Percentiles rank a stretch among this genome's conserved stretches.
Evolutionary conservation across 129 eudicot genomes (phyloP).

Genomic region (Erigeron canadensis): DNA sequence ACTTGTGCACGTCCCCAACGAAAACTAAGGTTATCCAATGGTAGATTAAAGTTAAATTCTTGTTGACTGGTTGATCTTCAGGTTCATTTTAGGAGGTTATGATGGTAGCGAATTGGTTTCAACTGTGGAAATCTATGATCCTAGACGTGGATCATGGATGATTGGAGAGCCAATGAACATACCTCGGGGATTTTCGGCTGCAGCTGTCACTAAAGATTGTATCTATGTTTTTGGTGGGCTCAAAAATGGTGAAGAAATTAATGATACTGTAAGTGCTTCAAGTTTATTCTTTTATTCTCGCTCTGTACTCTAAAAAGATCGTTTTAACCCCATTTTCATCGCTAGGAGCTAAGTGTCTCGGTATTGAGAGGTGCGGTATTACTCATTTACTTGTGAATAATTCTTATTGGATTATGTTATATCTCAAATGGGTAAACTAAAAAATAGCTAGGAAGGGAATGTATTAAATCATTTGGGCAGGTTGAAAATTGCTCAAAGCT

Average conservation of each 20-base stretch:
- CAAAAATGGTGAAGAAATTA: constrained; percentile 32
- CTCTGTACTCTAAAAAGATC: not conserved
- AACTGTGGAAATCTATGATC: constrained; percentile 67
- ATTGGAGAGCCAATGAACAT: constrained; percentile 63
- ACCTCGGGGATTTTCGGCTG: constrained; percentile 57
- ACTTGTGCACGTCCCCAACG: not conserved
- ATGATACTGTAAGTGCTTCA: constrained; percentile 46
- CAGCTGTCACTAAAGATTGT: constrained; percentile 50
- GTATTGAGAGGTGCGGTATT: not conserved
- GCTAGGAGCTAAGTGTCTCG: not conserved
- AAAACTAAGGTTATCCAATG: no score
- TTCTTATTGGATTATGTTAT: not conserved
- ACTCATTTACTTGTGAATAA: not conserved
- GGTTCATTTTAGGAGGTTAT: constrained; percentile 76
- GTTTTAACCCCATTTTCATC: not conserved
- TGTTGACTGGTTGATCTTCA: constrained; percentile 36
- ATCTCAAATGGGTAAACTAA: not conserved
- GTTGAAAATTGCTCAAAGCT: not conserved
- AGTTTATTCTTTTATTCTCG: not conserved
- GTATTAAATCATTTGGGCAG: not conserved
- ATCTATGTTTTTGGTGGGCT: constrained; percentile 71
- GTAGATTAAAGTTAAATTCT: not conserved
- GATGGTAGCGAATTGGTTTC: constrained; percentile 59
- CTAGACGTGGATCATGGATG: constrained; percentile 69
- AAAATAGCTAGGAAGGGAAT: not conserved